Conservation (phyloP, 2,329 filamentous ascomycete genomes). For the Zymoseptoria crescenta region DNA sequence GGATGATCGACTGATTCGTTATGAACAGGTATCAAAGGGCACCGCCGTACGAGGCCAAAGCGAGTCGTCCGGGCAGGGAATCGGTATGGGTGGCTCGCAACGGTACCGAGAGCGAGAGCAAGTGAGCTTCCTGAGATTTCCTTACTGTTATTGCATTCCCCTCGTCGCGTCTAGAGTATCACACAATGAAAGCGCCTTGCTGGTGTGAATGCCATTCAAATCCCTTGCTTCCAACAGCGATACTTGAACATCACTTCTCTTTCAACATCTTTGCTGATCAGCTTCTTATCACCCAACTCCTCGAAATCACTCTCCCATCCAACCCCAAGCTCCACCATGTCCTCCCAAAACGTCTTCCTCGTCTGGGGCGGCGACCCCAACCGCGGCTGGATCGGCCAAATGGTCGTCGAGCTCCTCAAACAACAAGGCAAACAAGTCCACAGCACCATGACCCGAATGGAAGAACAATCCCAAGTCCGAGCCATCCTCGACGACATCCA, state of each 20-base stretch:
- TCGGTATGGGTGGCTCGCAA: conserved; percentile 1
- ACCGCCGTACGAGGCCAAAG: not conserved
- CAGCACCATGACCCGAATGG: conserved; percentile 57
- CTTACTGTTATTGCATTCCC: no score
- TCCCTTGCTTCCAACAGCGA: conserved; percentile 3
- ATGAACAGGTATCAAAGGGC: not conserved
- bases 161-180: no score
- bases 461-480: conserved; percentile 51
- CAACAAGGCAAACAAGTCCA: conserved; percentile 53
- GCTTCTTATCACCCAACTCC: not conserved
- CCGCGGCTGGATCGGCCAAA: conserved; percentile 55
- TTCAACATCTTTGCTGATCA: not conserved
- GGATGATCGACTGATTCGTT: not conserved
- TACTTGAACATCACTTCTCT: not conserved
- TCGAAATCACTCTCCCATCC: not conserved
- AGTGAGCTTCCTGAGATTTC: no score
- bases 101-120: not conserved
- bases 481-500: conserved; percentile 50
- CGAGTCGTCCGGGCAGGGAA: conserved; percentile 14
- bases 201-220: no score
- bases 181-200: no score
- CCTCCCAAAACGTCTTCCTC: conserved; percentile 43
- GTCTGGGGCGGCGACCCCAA: conserved; percentile 50
- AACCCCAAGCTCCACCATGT: conserved; percentile 3
- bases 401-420: conserved; percentile 52